These are phyloP conservation scores for Ciborinia camelliae DNA, from an alignment of 2,329 filamentous ascomycete species.

Conservation along the genomic window DNA sequence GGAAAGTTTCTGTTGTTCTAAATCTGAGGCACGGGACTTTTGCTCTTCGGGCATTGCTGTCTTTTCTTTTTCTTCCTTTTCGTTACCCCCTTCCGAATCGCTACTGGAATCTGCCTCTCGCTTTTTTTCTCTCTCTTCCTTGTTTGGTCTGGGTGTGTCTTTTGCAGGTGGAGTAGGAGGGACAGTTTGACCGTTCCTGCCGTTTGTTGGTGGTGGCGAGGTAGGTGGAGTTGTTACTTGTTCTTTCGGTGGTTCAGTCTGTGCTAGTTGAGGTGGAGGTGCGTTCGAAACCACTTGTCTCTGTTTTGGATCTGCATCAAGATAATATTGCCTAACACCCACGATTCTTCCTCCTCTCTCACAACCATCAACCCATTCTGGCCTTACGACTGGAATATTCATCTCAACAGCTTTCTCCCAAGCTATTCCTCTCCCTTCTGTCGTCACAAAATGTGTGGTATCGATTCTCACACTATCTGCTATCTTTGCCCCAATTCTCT, in stretches of 20 bases:
- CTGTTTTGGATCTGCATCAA: slow-evolving; percentile 66
- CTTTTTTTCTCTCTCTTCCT: slow-evolving; percentile 30
- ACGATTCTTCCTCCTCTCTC: slow-evolving; percentile 89
- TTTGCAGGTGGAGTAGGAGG: slow-evolving; percentile 36
- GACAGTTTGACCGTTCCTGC: slow-evolving; percentile 28
- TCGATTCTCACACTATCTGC: slow-evolving; percentile 90
- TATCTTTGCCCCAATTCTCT: slow-evolving; percentile 88
- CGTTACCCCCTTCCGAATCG: slow-evolving; percentile 30
- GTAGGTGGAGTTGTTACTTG: slow-evolving; percentile 23
- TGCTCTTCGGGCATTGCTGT: slow-evolving; percentile 47
- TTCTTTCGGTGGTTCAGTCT: slow-evolving; percentile 26
- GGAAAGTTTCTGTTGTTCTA: slow-evolving; percentile 52
- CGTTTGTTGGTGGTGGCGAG: slow-evolving; percentile 29
- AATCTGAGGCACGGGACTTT: slow-evolving; percentile 55
- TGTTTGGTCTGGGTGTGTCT: slow-evolving; percentile 27
- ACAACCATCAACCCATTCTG: slow-evolving; percentile 97
- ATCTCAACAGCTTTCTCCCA: slow-evolving; percentile 98
- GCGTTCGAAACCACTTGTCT: slow-evolving; percentile 32
- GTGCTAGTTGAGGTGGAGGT: slow-evolving; percentile 21
- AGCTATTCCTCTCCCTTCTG: slow-evolving; percentile 79
- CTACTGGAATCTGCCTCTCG: slow-evolving; percentile 27
- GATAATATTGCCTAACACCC: slow-evolving; percentile 91
- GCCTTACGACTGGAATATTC: slow-evolving; percentile 95
- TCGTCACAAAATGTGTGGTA: slow-evolving; percentile 97
- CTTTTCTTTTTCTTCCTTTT: slow-evolving; percentile 37